Percentiles rank a stretch among this genome's conserved stretches.
Conservation (phyloP, 106 monocot species). For the Dioscorea dumetorum region DNA sequence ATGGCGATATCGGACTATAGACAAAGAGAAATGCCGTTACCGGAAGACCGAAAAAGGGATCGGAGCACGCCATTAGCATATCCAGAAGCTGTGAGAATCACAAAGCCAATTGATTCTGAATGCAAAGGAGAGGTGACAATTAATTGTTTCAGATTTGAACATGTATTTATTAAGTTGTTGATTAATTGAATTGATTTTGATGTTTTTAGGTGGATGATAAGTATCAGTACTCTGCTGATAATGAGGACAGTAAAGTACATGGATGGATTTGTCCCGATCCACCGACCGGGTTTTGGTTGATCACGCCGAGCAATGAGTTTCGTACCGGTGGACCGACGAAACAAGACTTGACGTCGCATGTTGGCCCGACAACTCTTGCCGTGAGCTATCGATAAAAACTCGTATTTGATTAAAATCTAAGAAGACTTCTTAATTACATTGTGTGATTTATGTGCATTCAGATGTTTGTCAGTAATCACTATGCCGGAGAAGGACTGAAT, state of each 20-base stretch:
- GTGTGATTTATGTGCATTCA: constrained; percentile 11
- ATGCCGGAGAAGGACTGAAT: constrained; percentile 54
- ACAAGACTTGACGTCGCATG: constrained; percentile 79
- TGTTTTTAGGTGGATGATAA: constrained; percentile 85
- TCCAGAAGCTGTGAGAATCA: constrained; percentile 57
- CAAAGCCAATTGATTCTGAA: constrained; percentile 40
- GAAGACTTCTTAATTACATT: background rate
- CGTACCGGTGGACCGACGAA: constrained; percentile 69
- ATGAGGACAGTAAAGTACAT: constrained; percentile 75
- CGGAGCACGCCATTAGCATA: constrained; percentile 49
- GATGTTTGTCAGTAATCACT: constrained; percentile 79
- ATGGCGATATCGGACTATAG: constrained; percentile 61
- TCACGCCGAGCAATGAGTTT: constrained; percentile 93
- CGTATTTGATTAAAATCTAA: background rate
- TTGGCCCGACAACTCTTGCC: constrained; percentile 74
- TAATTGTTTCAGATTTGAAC: too few relatives aligned
- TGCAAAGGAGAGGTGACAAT: constrained; percentile 50
- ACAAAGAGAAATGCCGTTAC: constrained; percentile 69
- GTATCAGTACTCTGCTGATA: constrained; percentile 80
- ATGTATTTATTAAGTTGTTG: too few relatives aligned
- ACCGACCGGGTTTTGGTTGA: constrained; percentile 70
- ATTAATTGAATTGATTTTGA: background rate
- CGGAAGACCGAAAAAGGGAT: constrained; percentile 48
- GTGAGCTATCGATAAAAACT: constrained; percentile 24
- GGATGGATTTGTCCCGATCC: constrained; percentile 68